Evolutionary conservation across 805 yeast species (phyloP), one percentile per base, ranked within the genome.

Genomic region (Priceomyces carsonii): DNA sequence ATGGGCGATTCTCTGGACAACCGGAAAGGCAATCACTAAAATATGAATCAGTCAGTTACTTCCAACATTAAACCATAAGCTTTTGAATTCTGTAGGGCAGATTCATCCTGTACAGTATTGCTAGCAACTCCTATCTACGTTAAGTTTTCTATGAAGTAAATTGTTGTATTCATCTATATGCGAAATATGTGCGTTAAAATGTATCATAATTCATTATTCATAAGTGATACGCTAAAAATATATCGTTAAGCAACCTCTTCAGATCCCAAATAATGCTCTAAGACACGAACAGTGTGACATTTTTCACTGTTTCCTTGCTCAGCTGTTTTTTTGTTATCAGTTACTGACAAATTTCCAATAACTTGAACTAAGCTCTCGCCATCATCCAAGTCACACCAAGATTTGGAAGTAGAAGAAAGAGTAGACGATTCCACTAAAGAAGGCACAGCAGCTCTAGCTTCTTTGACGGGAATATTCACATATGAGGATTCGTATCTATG

Each of bases 321-420:
- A 18, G 14, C 18, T 18, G 21, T n/a, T 18, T 29, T 21, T n/a
- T 5, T 29, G 5, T 10, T 15, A 6, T 18, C 13, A 21, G 30
- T 18, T 9, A 35, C n/a, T 2, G 38, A 29, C 16, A 35, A 29
- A 9, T 22, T 22, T 8, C 28, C 26, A 32, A 40, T 28, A 8
- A 42, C 27, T 10, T 33, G 25, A 18, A 31, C 38, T 20, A 38
- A 32, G 27, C 39, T 46, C 16, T 45, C 47, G 15, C 54, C 56
- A 27, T 59, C 66, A 29, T 56, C 59, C 37, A 56, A 46, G 27
- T 62, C 67, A 36, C 57, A 58, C 66, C 67, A 63, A 17, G 63
- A 57, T 36, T 48, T 56, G n/a, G 39, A 34, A 12, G 36, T 23
- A 19, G 57, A 47, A 12, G 58, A 50, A 32, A 53, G 47, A 20